Conservation (phyloP, 768 basidiomycete genomes). For the Leccinum barrowsii region DNA sequence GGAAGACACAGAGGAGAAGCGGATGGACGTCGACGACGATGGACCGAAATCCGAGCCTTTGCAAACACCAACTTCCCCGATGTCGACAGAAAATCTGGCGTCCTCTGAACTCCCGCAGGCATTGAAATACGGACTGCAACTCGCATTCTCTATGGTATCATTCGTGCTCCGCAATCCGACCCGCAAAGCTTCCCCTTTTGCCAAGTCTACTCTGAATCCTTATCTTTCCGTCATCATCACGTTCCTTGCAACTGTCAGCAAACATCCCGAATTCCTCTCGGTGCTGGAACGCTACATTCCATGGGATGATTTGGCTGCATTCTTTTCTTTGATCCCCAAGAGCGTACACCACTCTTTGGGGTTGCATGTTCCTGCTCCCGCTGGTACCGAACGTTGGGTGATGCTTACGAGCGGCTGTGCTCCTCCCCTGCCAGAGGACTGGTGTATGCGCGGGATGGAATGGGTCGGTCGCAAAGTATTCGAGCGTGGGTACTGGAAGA, state of each 20-base stretch:
- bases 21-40: constrained; percentile 66
- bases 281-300: constrained; percentile 78
- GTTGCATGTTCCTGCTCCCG: constrained; percentile 28
- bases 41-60: constrained; percentile 19
- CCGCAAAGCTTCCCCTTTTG: constrained; percentile 56
- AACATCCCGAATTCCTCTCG: constrained; percentile 55
- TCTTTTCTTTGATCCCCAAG: constrained; percentile 60
- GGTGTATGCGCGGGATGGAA: constrained; percentile 93
- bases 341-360: constrained; percentile 48
- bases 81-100: constrained; percentile 32
- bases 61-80: constrained; percentile 23
- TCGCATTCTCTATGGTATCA: constrained; percentile 76
- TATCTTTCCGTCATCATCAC: constrained; percentile 86
- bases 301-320: constrained; percentile 71
- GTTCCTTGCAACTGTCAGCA: constrained; percentile 76
- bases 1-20: constrained; percentile 43
- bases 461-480: constrained; percentile 91
- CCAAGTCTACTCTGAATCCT: constrained; percentile 65
- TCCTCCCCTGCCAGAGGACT: constrained; percentile 86
- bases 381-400: constrained; percentile 50
- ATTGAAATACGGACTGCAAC: constrained; percentile 71
- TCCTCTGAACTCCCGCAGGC: constrained; percentile 53
- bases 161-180: constrained; percentile 63
- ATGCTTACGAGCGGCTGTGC: constrained; percentile 69
- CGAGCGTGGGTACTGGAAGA: constrained; percentile 93